These are phyloP conservation scores for Tetracladium setigerum DNA, from an alignment of 495 filamentous ascomycete species.

Conservation along the genomic window DNA sequence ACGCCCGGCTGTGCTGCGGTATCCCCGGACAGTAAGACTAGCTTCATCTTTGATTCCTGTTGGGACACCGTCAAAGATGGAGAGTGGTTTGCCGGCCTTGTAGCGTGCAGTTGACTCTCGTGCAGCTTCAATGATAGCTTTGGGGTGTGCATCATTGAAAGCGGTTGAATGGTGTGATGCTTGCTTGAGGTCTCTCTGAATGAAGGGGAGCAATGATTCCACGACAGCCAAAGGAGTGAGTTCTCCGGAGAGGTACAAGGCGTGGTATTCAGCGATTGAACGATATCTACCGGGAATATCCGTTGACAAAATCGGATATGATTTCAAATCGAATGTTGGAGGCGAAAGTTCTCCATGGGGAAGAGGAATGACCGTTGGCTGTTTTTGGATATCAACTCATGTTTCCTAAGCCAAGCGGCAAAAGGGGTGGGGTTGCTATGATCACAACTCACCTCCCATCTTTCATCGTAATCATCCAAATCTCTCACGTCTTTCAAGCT, in stretches of 20 bases:
- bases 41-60: conserved; percentile 85
- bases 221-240: conserved; percentile 65
- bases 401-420: not conserved
- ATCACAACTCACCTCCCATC: conserved; percentile 52
- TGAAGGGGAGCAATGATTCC: conserved; percentile 60
- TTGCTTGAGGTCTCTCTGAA: conserved; percentile 47
- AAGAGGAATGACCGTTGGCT: conserved; percentile 74
- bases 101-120: conserved; percentile 64
- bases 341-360: conserved; percentile 19
- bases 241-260: conserved; percentile 57
- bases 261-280: conserved; percentile 70
- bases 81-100: conserved; percentile 50
- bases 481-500: conserved; percentile 47
- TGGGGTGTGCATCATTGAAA: conserved; percentile 54
- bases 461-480: conserved; percentile 51
- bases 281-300: conserved; percentile 46
- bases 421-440: no score
- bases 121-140: conserved; percentile 58
- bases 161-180: conserved; percentile 57
- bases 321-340: conserved; percentile 29
- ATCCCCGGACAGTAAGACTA: conserved; percentile 67
- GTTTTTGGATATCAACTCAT: conserved; percentile 1
- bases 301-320: conserved; percentile 23
- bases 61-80: conserved; percentile 76
- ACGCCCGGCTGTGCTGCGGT: conserved; percentile 45